Base-by-base conservation (phyloP, 176 grass and related monocot species). In the Panicum miliaceum region DNA sequence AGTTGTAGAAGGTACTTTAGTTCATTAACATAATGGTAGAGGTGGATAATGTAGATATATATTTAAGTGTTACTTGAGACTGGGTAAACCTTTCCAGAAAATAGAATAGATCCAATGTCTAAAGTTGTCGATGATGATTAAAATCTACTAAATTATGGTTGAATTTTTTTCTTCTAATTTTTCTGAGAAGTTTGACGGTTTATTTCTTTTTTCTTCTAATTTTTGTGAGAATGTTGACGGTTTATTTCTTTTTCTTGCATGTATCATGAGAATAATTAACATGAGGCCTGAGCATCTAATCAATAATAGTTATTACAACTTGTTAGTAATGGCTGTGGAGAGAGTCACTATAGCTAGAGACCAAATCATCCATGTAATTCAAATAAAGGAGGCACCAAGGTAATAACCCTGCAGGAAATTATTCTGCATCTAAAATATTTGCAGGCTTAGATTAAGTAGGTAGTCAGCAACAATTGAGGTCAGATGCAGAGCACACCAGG, bases 401-500 rank as follows among this genome's bases (percentile, higher is more conserved):
- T 22, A 36, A 37, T 23, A 25, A 18, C 3, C 22, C 25, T 4
- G 1, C 38, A 60, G 43, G 12, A 20, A 41, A 38, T 52, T 66
- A 38, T 52, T 66, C 15, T 53, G 20, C 46, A 80, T 68, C 45
- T 18, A 54, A 32, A 80, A 66, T 64, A 67, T 37, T 54, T 53
- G 47, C 45, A 19, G 29, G 23, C 11, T 77, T 60, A n/a, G 15
- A 13, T 68, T 35, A 77, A 52, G 34, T 18, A 82, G 79, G 54
- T 79, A 37, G 75, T 29, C 78, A 56, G 57, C 53, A 73, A 59
- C 73, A 78, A 50, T 56, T 61, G 67, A 90, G 36, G 59, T 73
- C 58, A 73, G 79, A 79, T 86, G 60, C 89, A 83, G 42, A 53
- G 89, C 50, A 86, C 73, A 86, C 73, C 62, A 50, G 29, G 40